Evolutionary conservation across 139 green algal species (phyloP).

Genomic region (Zygnema cylindricum): DNA sequence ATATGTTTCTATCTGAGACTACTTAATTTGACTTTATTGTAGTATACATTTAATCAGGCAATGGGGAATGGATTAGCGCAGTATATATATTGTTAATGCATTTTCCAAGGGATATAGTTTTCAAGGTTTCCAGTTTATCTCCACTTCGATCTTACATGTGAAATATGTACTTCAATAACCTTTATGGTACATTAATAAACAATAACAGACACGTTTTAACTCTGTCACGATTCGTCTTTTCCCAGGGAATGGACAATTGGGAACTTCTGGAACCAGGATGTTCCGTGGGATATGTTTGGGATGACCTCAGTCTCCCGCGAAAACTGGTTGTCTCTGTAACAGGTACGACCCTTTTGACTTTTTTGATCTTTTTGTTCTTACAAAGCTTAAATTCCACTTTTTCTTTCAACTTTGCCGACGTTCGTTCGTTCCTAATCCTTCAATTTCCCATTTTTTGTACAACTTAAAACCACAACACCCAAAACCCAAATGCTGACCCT

Average conservation of each 20-base stretch:
- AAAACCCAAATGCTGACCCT: too few species aligned
- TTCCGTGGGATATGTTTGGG: slow-evolving; percentile 26
- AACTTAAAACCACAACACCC: too few species aligned
- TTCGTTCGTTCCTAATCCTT: too few species aligned
- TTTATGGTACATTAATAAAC: background rate
- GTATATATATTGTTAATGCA: background rate
- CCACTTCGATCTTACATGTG: background rate
- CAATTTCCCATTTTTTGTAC: too few species aligned
- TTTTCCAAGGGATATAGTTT: too few species aligned
- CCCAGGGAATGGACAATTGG: background rate
- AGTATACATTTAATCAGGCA: background rate
- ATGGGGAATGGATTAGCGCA: background rate
- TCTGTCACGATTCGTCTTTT: background rate
- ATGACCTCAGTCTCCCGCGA: slow-evolving; percentile 20
- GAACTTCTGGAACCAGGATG: background rate
- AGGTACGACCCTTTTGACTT: too few species aligned
- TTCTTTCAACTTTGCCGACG: too few species aligned
- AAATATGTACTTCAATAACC: background rate
- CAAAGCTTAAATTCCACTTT: too few species aligned
- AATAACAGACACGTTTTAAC: too few species aligned
- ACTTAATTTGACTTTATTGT: background rate
- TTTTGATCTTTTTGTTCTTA: too few species aligned
- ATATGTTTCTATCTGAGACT: background rate
- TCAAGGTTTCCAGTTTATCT: too few species aligned
- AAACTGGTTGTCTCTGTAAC: slow-evolving; percentile 17